Base-by-base conservation (phyloP, 768 basidiomycete genomes). In the Clathrus columnatus region DNA sequence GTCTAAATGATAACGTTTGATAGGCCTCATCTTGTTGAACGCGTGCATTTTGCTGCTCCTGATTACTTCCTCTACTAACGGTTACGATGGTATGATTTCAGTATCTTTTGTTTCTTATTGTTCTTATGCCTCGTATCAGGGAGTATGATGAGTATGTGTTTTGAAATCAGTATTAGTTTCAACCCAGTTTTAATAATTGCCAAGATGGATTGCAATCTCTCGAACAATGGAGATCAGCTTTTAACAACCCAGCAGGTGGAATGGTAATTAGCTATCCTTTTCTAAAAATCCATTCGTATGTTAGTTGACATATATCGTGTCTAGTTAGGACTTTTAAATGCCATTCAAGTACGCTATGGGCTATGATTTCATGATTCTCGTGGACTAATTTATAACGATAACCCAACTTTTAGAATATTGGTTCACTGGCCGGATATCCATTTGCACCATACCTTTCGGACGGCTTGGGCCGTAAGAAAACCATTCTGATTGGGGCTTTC, bases 61-160 rank as follows among this genome's bases (percentile, higher is more conserved):
- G 59, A 83, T 87, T 63, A 87, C 85, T 10, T 85, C 85, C 24
- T 84, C 83, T 11, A 85, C 82, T 47, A 85, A 81, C 65, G 86
- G 85, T 52, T 87, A 83, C 64, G 86, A 87, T 62, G 83, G 84
- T 52, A 21, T n/a, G 30, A 11, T 3, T 36, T 52, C 42, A 41
- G 28, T 14, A 18, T 29, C 2, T 52, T 11, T 16, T 52, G n/a
- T 52, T 21, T 5, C 7, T 2, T 21, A 52, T 14, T 20, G 8
- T 36, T 41, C 51, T 52, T 20, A 52, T n/a, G 21, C 7, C 11
- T 11, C 16, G 26, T 52, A 8, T 30, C 24, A 52, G 51, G 21
- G 29, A 52, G 51, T 43, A 52, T 52, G 51, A 52, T 52, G 51
- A 52, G 51, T 52, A 43, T 14, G 51, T 42, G n/a, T 36, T 2